A percentile compares a stretch with the other conserved stretches of the same genome.
These are phyloP conservation scores for Sporisorium iseilematis-ciliati DNA, from an alignment of 1,284 basidiomycete genomes.

Conservation along the genomic window DNA sequence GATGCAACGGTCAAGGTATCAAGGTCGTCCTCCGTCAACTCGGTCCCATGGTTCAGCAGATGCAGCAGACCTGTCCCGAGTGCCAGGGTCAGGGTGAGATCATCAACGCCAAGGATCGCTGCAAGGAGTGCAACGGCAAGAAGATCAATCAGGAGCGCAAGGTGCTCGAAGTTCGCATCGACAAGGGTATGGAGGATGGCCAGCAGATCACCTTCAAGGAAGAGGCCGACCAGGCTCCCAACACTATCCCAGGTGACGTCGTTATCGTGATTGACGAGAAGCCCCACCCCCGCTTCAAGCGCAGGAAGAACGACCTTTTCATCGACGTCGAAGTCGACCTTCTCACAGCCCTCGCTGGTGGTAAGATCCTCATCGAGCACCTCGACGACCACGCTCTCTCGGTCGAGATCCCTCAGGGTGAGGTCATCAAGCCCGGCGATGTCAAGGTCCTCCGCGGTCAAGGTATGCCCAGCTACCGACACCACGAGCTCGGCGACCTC, in stretches of 20 bases:
- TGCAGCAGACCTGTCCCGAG: slow-evolving; percentile 93
- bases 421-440: slow-evolving; percentile 91
- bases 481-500: slow-evolving; percentile 95
- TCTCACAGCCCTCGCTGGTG: slow-evolving; percentile 92
- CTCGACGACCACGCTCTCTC: slow-evolving; percentile 90
- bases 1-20: slow-evolving; percentile 91
- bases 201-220: slow-evolving; percentile 95
- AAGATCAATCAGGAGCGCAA: slow-evolving; percentile 96
- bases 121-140: slow-evolving; percentile 93
- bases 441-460: slow-evolving; percentile 92
- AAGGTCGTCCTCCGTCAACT: slow-evolving; percentile 92
- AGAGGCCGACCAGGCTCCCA: slow-evolving; percentile 96
- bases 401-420: slow-evolving; percentile 84
- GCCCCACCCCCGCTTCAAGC: slow-evolving; percentile 88
- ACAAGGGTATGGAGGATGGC: slow-evolving; percentile 99
- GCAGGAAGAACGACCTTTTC: slow-evolving; percentile 92
- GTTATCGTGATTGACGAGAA: slow-evolving; percentile 98
- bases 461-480: slow-evolving; percentile 98
- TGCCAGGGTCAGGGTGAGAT: slow-evolving; percentile 92
- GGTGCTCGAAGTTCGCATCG: slow-evolving; percentile 97
- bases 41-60: slow-evolving; percentile 99
- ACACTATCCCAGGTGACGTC: slow-evolving; percentile 91
- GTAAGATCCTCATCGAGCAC: slow-evolving; percentile 90
- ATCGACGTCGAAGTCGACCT: slow-evolving; percentile 91
- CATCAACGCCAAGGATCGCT: slow-evolving; percentile 93